Base-by-base conservation (phyloP, 768 basidiomycete genomes). In the Xerocomellus chrysenteron region DNA sequence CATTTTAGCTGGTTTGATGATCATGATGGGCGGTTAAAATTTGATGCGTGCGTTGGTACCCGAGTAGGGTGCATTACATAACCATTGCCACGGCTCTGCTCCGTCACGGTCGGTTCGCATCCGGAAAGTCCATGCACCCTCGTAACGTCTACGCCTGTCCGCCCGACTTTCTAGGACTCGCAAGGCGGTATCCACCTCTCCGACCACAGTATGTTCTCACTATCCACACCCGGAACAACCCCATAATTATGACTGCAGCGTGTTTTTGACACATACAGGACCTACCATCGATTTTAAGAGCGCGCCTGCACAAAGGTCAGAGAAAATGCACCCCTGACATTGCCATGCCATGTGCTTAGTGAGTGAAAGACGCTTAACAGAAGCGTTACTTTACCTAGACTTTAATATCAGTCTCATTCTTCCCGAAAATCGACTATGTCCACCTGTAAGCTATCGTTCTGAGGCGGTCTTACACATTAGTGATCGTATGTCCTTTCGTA, bases 391-490 rank as follows among this genome's bases (percentile, higher is more conserved):
- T 32, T 74, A 78, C 58, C 78, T 85, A 30, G 92, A 95, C 72
- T 96, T 94, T 66, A 71, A 76, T 2, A 65, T 96, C 35, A 73
- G 74, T 33, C 63, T 95, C 1, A 62, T 74, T 4, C 71, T 97
- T 13, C 89, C 90, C 2, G 68, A 76, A 3, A 81, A 92, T 71
- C 76, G 94, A 52, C 74, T 97, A 7, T 96, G 94, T 71, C 95
- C 95, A 33, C 90, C 94, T 0, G 94, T 96, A 66, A 55, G 84
- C 69, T 13, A 28, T 32, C 26, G 10, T 60, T 45, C n/a, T 49
- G 9, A 43, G 11, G 5, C 41, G 19, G 16, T 21, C 4, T 8
- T 19, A 35, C 4, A 40, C 7, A 21, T 6, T 13, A 10, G 36
- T 39, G 51, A 55, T 35, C 14, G 3, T 33, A 35, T 13, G n/a